Evolutionary conservation across 257 asterid species (phyloP), one percentile per base, ranked within the genome.

Genomic region (Lithospermum erythrorhizon): DNA sequence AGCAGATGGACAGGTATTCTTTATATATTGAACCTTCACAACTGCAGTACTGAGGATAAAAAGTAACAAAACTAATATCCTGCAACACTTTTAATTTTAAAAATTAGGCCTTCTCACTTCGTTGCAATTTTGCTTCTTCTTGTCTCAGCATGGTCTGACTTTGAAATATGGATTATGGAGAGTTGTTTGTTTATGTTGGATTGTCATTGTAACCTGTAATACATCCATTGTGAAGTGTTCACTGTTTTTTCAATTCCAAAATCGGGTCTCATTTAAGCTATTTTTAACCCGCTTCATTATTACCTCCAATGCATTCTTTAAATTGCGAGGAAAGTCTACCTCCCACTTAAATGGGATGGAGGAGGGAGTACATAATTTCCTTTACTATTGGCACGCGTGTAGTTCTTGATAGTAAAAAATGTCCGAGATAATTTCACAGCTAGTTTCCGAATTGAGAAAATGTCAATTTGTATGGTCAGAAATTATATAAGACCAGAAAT

Each of bases 1-100:
- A 58, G 98, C 98, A 14, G 98, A 91, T 75, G 98, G 98, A 21
- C 98, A 91, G 94, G 98, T 91, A 79, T 53, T 18, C 1, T 35
- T 35, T 10, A 35, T 22, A 45, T 49, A 27, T 49, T 30, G 15
- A 37, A 25, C 5, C 25, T 55, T 7, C 13, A 27, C 54, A 49
- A 49, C 15, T 18, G 21, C 56, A 53, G 20, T 53, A 27, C 27
- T 3, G 6, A 27, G 32, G 32, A 27, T 27, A 27, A 6, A 1
- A 24, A 27, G 6, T 27, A 5, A 27, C 32, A 27, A 27, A 27
- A 27, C 32, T 27, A 27, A 3, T 27, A 27, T 5, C 32, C 6
- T 3, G n/a, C 4, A 27, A 27, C 32, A 25, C 5, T 25, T 25
- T 25, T 25, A 25, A 25, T 25, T 25, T 25, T 25, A 27, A 27